These are phyloP conservation scores for Setaria viridis DNA, from an alignment of 202 grass and related monocot genomes.

Conservation along the genomic window DNA sequence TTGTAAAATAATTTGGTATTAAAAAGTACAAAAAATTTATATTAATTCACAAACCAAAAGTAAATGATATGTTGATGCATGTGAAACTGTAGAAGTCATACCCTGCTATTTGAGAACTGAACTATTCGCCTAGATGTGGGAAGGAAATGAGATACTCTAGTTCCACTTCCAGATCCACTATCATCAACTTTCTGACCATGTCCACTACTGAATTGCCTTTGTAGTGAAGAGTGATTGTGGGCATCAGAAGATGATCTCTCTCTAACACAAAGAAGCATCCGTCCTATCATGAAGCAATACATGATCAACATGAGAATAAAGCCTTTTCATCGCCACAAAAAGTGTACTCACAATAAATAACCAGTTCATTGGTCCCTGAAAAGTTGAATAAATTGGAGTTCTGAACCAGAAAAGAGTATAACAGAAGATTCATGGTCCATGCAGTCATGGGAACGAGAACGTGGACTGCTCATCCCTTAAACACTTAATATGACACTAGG, in stretches of 20 bases:
- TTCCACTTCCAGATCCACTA: constrained; percentile 63
- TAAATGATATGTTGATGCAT: constrained; percentile 5
- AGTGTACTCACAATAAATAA: not conserved
- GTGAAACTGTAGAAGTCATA: constrained; percentile 45
- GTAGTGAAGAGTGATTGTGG: constrained; percentile 77
- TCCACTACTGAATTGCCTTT: constrained; percentile 88
- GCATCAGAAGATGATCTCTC: constrained; percentile 61
- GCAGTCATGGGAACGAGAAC: not conserved
- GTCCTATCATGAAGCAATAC: constrained; percentile 46
- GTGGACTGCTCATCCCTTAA: not conserved
- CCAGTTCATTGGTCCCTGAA: not conserved
- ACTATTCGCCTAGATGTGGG: constrained; percentile 94
- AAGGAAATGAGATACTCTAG: constrained; percentile 85
- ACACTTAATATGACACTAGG: not conserved
- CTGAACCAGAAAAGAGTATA: not conserved
- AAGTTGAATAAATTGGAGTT: not conserved
- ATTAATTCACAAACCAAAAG: not conserved
- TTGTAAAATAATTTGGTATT: not conserved
- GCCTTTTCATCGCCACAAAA: not conserved
- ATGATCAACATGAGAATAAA: not conserved
- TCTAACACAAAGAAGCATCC: constrained; percentile 95
- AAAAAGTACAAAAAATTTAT: not conserved
- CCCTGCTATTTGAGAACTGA: constrained; percentile 96
- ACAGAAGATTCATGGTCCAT: not conserved
- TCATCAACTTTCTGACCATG: constrained; percentile 68